Evolutionary conservation across 768 basidiomycete species (phyloP), one percentile per base, ranked within the genome.

Genomic region (Strobilomyces dryophilus): DNA sequence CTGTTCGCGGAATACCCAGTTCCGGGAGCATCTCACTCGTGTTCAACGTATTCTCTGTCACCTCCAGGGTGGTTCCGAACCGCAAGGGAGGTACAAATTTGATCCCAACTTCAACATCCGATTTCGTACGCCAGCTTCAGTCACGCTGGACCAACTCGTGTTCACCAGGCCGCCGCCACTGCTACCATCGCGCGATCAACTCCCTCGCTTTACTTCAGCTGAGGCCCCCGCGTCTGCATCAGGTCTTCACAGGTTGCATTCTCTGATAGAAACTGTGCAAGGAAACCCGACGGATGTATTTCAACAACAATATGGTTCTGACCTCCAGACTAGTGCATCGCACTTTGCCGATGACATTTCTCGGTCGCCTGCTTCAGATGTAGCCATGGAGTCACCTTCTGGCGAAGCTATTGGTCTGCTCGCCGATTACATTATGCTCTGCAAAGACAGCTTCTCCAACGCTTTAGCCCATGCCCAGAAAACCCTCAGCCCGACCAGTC

Each of bases 81-180:
- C 21, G 4, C 34, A 12, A 3, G 10, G 3, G 14, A 29, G 9
- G 29, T 51, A 51, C 14, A 51, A 35, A 8, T 51, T 51, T 11
- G 45, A 47, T n/a, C 34, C 51, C 8, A 17, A 6, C 20, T 18
- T 39, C 12, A 40, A 46, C 26, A 27, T 35, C 18, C 24, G 14
- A 3, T 35, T 51, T 35, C 43, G n/a, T 12, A 35, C 8, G 14
- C 9, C 31, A 10, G n/a, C 29, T 29, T 29, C 29, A 6, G 29
- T 49, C 7, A 15, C 36, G 1, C 0, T 49, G 24, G 51, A 47
- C 17, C 47, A 50, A 4, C 42, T 59, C 2, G 3, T 51, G 8
- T 53, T 58, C 27, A 17, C 40, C 20, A 29, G 59, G 26, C 10
- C 41, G 7, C 36, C 52, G 1, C 59, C 62, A 4, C 6, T 15